These are phyloP conservation scores for Dryadomyces sulphureus DNA, from an alignment of 2,329 filamentous ascomycete species.

Conservation along the genomic window DNA sequence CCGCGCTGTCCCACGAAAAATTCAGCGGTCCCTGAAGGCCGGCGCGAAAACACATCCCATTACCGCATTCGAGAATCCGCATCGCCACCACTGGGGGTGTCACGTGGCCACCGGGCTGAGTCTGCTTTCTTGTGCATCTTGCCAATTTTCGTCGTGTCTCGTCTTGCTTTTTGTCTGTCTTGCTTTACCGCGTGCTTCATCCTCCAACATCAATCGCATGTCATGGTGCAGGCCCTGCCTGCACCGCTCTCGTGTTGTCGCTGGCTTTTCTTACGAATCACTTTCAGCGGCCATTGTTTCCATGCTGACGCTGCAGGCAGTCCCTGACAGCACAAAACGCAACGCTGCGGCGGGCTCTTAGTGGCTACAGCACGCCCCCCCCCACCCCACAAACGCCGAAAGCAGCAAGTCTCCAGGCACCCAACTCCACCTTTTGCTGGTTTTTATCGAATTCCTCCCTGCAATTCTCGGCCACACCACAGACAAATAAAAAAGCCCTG, in stretches of 20 bases:
- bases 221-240: neutral
- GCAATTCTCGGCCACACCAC: no score
- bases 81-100: no score
- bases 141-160: neutral
- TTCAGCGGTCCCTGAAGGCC: constrained; percentile 7
- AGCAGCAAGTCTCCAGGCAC: neutral
- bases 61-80: no score
- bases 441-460: neutral
- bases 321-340: neutral
- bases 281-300: no score
- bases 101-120: no score
- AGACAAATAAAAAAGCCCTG: neutral
- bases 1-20: constrained; percentile 24
- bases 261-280: no score
- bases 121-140: no score
- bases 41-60: no score
- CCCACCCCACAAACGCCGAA: constrained; percentile 1
- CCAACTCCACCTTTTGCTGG: neutral
- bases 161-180: neutral
- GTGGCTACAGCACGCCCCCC: neutral
- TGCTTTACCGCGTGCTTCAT: neutral
- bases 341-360: neutral
- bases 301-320: neutral
- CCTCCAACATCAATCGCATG: neutral
- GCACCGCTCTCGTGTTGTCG: no score